phyloP scores from a whole-genome alignment of 495 filamentous ascomycete species.

The Talaromyces nanjingensis region DNA sequence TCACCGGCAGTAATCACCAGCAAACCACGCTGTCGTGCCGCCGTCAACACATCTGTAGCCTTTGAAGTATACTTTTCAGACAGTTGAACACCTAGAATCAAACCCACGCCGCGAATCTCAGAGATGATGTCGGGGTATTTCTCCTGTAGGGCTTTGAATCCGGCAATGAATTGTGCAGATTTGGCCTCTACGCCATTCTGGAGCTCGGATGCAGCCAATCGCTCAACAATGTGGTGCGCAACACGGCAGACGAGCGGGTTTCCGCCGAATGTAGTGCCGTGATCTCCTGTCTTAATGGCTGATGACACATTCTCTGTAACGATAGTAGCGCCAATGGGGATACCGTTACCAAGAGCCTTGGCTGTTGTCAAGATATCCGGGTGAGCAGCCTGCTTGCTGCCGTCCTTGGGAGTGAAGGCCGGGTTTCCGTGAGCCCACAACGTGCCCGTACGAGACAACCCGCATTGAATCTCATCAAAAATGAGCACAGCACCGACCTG shows the following conservation, averaged over 20 bases:
- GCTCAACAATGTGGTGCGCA: slow-evolving; percentile 74
- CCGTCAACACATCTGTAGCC: slow-evolving; percentile 59
- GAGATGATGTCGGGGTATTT: slow-evolving; percentile 65
- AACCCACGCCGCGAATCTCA: slow-evolving; percentile 74
- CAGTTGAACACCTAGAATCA: slow-evolving; percentile 83
- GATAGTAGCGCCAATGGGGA: slow-evolving; percentile 88
- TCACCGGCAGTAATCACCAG: slow-evolving; percentile 86
- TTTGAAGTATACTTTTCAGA: slow-evolving; percentile 54
- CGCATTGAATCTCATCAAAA: slow-evolving; percentile 97
- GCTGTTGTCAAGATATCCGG: slow-evolving; percentile 91
- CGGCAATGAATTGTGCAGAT: slow-evolving; percentile 53
- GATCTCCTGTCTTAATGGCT: slow-evolving; percentile 87
- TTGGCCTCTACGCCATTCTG: slow-evolving; percentile 59
- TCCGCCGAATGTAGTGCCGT: slow-evolving; percentile 95
- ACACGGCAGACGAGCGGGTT: slow-evolving; percentile 84
- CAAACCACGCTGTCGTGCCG: slow-evolving; percentile 80
- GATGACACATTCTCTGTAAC: slow-evolving; percentile 68
- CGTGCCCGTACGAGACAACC: slow-evolving; percentile 73
- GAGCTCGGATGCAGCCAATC: slow-evolving; percentile 58
- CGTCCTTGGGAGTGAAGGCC: slow-evolving; percentile 28
- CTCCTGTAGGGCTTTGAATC: slow-evolving; percentile 55
- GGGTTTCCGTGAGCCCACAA: slow-evolving; percentile 87
- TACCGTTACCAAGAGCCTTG: slow-evolving; percentile 94
- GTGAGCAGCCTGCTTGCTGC: slow-evolving; percentile 54
- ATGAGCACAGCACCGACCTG: slow-evolving; percentile 85